Conservation (phyloP, 331 rosid genomes). For the Quercus lobata region DNA sequence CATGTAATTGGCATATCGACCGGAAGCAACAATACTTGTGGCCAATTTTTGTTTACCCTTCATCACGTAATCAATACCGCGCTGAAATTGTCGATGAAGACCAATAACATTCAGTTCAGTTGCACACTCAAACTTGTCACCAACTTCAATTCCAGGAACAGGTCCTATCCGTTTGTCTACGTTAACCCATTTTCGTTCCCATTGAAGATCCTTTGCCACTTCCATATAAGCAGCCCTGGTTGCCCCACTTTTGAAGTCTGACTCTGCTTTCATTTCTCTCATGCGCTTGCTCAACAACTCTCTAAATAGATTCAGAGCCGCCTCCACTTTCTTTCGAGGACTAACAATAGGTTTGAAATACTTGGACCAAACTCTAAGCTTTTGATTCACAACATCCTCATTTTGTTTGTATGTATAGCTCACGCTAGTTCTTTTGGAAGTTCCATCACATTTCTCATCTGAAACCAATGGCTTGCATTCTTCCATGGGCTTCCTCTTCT, state of each 20-base stretch:
- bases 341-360: no score
- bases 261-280: no score
- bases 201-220: slow-evolving; percentile 3
- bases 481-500: no score
- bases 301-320: no score
- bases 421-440: no score
- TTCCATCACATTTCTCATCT: no score
- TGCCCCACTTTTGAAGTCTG: background rate
- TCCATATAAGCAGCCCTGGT: background rate
- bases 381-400: no score
- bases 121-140: slow-evolving; percentile 35
- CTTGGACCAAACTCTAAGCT: no score
- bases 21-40: slow-evolving; percentile 40
- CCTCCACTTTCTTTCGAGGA: no score
- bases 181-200: slow-evolving; percentile 14
- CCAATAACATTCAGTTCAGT: slow-evolving; percentile 40
- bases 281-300: no score
- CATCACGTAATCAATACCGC: slow-evolving; percentile 43
- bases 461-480: no score
- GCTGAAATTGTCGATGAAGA: slow-evolving; percentile 25
- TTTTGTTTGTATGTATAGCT: no score
- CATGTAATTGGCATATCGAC: slow-evolving; percentile 19
- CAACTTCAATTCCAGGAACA: slow-evolving; percentile 36
- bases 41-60: slow-evolving; percentile 17
- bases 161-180: slow-evolving; percentile 22